Conservation (phyloP, 345 rosid genomes). For the Salix udensis region DNA sequence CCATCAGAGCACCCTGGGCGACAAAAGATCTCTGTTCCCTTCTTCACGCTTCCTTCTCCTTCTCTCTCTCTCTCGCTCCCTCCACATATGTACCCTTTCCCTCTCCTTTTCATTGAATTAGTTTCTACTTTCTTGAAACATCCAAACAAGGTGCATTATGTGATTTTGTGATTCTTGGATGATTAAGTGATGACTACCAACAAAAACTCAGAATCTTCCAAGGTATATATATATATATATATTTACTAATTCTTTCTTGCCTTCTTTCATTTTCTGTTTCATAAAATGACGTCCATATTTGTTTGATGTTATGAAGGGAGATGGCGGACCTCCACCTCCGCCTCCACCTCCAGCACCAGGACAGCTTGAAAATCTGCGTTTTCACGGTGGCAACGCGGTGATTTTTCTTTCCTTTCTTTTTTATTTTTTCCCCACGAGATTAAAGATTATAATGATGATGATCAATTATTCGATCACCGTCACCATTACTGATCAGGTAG, state of each 20-base stretch:
- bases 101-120: background rate
- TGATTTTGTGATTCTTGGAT: slow-evolving; percentile 13
- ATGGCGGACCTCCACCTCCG: slow-evolving; percentile 3
- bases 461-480: too few species aligned
- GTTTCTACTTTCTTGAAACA: too few species aligned
- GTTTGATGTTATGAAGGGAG: slow-evolving; percentile 8
- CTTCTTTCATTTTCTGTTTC: too few species aligned
- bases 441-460: background rate
- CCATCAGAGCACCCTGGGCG: background rate
- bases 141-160: background rate
- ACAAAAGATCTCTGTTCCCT: background rate
- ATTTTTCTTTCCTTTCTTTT: background rate
- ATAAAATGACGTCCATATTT: background rate
- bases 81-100: too few species aligned
- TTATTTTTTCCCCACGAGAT: background rate
- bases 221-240: too few species aligned
- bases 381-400: slow-evolving; percentile 12
- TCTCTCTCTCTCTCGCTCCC: too few species aligned
- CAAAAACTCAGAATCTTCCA: slow-evolving; percentile 44
- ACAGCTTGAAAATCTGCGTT: slow-evolving; percentile 4
- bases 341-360: slow-evolving; percentile 14
- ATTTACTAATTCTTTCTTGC: background rate
- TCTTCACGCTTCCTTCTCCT: background rate
- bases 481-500: background rate
- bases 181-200: background rate